Evolutionary conservation across 768 basidiomycete species (phyloP), one percentile per base, ranked within the genome.

Genomic region (Tylopilus plumbeoviolaceoides): DNA sequence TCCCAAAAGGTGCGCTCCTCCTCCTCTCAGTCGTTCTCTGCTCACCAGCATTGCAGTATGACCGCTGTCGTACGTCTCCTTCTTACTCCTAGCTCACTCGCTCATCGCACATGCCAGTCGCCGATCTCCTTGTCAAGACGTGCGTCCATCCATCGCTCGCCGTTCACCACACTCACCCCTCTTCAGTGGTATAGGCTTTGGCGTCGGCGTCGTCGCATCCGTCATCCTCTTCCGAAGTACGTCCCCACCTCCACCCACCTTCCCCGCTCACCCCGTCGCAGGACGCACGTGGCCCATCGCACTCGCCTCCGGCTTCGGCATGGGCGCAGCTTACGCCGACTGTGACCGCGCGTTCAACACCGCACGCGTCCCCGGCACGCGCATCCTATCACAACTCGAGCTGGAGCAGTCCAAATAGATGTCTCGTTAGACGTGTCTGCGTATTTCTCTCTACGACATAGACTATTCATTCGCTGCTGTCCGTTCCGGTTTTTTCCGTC

Each of bases 271-370:
- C 42, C 46, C 50, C n/a, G 4, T 35, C 66, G 11, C 42, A 94
- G 92, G 92, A 76, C 89, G 93, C 53, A 87, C 88, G 65, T 95
- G 91, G 91, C 92, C 92, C 42, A 84, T 95, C 59, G 84, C 89
- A 28, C 80, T 95, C 51, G 77, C 87, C 15, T 89, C 89, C 7
- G 92, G 92, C 33, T 93, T 94, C 66, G 92, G 92, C 31, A 79
- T 84, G 38, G 92, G 92, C 40, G 83, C 84, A 48, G 91, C 92
- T 27, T 94, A 91, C 66, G 85, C 89, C 28, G 92, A 95, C 78
- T 94, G 92, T 72, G 90, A 95, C 73, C 83, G 91, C 46, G 86
- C 88, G 15, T 95, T 95, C 82, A 93, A 93, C 73, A 88, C 91
- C 18, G 87, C 92, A 44, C 81, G 91, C 62, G 81, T 93, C 68